Percentiles rank a stretch among this genome's conserved stretches.
These are phyloP conservation scores for Colletotrichum tamarilloi DNA, from an alignment of 2,329 filamentous ascomycete genomes.

Conservation along the genomic window DNA sequence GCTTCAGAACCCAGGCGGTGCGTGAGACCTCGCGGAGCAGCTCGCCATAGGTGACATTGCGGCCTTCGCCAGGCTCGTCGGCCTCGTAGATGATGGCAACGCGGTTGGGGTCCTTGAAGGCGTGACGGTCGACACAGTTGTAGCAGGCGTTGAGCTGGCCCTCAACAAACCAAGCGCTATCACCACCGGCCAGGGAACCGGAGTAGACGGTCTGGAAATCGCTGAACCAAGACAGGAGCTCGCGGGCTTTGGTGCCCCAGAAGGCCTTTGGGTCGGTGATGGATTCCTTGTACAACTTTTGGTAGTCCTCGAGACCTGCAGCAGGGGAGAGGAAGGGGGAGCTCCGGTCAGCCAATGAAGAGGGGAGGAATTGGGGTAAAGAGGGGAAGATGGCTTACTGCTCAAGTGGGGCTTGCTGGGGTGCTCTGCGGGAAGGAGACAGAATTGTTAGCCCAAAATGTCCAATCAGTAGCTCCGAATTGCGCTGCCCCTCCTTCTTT, in stretches of 20 bases:
- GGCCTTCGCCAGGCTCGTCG: constrained; percentile 88
- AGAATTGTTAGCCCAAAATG: constrained; percentile 44
- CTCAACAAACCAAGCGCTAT: constrained; percentile 95
- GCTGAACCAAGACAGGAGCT: constrained; percentile 88
- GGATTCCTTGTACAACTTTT: constrained; percentile 80
- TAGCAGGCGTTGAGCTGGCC: constrained; percentile 94
- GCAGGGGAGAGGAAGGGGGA: constrained; percentile 24
- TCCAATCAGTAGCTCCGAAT: constrained; percentile 28
- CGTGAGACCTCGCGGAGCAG: constrained; percentile 91
- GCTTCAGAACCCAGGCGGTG: constrained; percentile 87
- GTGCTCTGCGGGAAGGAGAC: constrained; percentile 65
- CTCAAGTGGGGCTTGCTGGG: constrained; percentile 75
- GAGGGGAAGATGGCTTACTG: constrained; percentile 57
- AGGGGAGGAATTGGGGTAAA: constrained; percentile 33
- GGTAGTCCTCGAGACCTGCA: constrained; percentile 73
- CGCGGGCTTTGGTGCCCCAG: constrained; percentile 87
- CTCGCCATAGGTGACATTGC: constrained; percentile 92
- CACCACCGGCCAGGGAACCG: constrained; percentile 81
- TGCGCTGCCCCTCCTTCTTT: constrained; percentile 27
- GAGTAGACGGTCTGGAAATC: constrained; percentile 92
- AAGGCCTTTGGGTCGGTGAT: constrained; percentile 91
- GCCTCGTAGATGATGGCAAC: constrained; percentile 99
- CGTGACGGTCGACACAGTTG: constrained; percentile 97
- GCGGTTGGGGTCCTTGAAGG: constrained; percentile 92
- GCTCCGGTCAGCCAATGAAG: constrained; percentile 33